phyloP scores from a whole-genome alignment of 2,329 filamentous ascomycete genomes.

The Botryotinia narcissicola region DNA sequence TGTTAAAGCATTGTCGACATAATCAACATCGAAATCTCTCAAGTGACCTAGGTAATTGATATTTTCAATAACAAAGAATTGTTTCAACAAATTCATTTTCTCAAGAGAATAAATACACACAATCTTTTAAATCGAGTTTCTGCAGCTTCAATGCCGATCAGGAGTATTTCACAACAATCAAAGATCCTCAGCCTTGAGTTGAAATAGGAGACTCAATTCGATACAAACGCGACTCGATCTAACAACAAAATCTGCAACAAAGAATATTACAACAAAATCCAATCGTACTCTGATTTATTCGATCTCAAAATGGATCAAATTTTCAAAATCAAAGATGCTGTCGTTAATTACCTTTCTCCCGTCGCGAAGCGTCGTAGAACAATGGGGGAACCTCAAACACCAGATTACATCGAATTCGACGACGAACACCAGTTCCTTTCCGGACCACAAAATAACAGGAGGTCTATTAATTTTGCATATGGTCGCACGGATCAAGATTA shows the following conservation, averaged over 20 bases:
- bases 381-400: constrained; percentile 29
- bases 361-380: constrained; percentile 37
- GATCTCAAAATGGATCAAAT: constrained; percentile 32
- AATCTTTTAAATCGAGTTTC: neutral
- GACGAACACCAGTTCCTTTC: constrained; percentile 25
- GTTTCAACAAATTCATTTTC: neutral
- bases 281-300: neutral
- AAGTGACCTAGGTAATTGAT: neutral
- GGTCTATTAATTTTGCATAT: constrained; percentile 22
- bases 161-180: neutral
- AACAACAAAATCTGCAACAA: neutral
- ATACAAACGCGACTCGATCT: neutral
- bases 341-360: constrained; percentile 36
- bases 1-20: constrained; percentile 1
- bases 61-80: neutral
- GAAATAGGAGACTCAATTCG: constrained; percentile 6
- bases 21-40: neutral
- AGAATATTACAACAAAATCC: neutral
- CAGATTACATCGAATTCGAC: constrained; percentile 19
- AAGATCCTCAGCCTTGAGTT: constrained; percentile 17
- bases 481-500: constrained; percentile 25
- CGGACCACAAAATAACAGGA: constrained; percentile 26
- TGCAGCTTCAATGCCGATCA: neutral
- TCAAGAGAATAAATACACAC: neutral
- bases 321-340: constrained; percentile 33